Evolutionary conservation across 805 yeast genomes (phyloP), one percentile per base, ranked within the genome.

Genomic region (Wickerhamomyces strasburgensis): DNA sequence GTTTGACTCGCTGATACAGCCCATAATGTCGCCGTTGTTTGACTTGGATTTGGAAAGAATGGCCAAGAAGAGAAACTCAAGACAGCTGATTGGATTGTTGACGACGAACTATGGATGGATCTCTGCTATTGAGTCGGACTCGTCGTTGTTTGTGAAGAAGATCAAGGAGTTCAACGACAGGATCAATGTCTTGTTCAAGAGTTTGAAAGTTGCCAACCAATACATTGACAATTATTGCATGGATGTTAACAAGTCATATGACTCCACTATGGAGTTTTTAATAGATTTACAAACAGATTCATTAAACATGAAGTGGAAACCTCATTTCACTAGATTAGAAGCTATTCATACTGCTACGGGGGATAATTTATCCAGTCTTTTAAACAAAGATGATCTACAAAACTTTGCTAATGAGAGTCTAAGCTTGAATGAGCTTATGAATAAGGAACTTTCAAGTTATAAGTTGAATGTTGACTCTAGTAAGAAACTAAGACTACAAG

Each of bases 41-140:
- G 66, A 65, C 30, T 37, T 53, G 5, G 47, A 49, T 29, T 33
- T 50, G 33, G 42, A 43, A 1, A 33, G 36, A 4, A 44, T 47
- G 4, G 35, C 47, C 3, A 34, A 46, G 7, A 19, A 47, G 4
- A 46, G 47, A 32, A 48, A 49, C 29, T 35, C 51, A 10, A 46
- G 51, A 27, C 56, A 51, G 14, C 19, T 52, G 19, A 39, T 44
- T 1, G 58, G 66, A 19, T 48, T 63, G 9, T 43, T 74, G n/a
- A 67, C 71, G 6, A 51, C 67, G 1, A 70, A 72, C 44, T 57
- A 68, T n/a, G 72, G 71, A 0, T 76, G 81, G 81, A 56, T 73
- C 14, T 61, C 67, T 17, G 70, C 74, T 1, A 43, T 74, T 15
- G 58, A 64, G 26, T 65, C 68, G 2, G 73, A 71, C 41, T 48